These are phyloP conservation scores for Phylloporus sp. DNA, from an alignment of 1,284 basidiomycete genomes.

Conservation along the genomic window DNA sequence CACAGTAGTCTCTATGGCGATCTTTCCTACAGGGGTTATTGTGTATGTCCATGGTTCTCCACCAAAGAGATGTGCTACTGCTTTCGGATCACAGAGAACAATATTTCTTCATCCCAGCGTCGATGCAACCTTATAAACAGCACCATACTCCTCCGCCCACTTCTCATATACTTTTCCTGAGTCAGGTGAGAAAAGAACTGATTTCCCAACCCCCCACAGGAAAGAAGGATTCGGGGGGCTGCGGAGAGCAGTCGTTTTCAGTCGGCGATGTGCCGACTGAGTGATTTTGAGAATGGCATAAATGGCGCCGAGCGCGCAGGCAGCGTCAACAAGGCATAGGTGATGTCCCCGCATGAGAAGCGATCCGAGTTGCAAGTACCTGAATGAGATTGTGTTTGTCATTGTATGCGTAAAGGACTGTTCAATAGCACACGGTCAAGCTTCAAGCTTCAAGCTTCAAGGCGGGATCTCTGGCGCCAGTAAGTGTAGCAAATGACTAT, in stretches of 20 bases:
- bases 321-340: constrained; percentile 2
- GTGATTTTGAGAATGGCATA: constrained; percentile 20
- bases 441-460: too few species aligned
- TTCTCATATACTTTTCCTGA: constrained; percentile 30
- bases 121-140: constrained; percentile 47
- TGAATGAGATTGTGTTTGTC: too few species aligned
- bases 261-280: constrained; percentile 9
- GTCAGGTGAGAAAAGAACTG: constrained; percentile 18
- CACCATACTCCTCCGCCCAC: constrained; percentile 51
- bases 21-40: background rate
- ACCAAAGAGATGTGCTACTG: constrained; percentile 54
- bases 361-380: background rate
- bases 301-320: constrained; percentile 10
- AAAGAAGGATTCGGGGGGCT: constrained; percentile 36
- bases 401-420: too few species aligned
- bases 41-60: constrained; percentile 46
- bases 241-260: constrained; percentile 35
- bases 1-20: constrained; percentile 15
- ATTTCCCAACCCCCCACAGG: constrained; percentile 30
- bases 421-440: too few species aligned
- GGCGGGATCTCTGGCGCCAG: too few species aligned
- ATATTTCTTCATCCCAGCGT: constrained; percentile 46
- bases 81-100: constrained; percentile 58
- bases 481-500: too few species aligned
- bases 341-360: background rate